These are phyloP conservation scores for Dendrobium nobile DNA, from an alignment of 106 monocot genomes.

Conservation along the genomic window DNA sequence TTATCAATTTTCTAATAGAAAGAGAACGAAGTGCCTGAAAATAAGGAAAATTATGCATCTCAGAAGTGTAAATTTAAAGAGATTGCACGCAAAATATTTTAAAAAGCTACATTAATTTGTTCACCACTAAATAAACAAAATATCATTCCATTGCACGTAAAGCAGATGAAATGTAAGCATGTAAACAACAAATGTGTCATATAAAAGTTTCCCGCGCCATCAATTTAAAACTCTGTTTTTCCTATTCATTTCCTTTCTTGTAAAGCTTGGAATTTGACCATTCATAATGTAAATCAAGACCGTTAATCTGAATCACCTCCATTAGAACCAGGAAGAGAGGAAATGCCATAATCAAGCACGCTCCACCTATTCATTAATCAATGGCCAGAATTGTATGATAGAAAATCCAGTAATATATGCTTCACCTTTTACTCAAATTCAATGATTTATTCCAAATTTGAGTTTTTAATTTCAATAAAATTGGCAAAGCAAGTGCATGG, in stretches of 20 bases:
- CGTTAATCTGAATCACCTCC: background rate
- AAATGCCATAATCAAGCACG: background rate
- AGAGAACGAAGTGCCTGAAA: slow-evolving; percentile 75
- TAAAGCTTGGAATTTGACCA: background rate
- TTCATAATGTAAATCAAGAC: background rate
- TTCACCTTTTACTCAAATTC: background rate
- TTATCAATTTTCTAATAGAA: slow-evolving; percentile 63
- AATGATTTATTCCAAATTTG: background rate
- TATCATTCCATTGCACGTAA: background rate
- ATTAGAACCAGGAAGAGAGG: background rate
- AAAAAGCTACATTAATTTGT: background rate
- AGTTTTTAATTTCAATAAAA: background rate
- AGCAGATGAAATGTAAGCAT: background rate
- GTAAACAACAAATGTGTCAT: background rate
- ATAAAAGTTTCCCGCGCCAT: background rate
- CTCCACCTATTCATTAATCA: background rate
- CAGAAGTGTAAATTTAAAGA: background rate
- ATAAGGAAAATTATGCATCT: background rate
- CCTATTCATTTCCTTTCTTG: background rate
- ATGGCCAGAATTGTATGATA: background rate
- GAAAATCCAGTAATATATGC: background rate
- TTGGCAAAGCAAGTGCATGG: background rate
- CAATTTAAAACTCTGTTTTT: background rate
- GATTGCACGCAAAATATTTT: background rate
- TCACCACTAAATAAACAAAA: background rate